phyloP scores from a whole-genome alignment of 495 filamentous ascomycete genomes.

The Lentithecium fluviatile region DNA sequence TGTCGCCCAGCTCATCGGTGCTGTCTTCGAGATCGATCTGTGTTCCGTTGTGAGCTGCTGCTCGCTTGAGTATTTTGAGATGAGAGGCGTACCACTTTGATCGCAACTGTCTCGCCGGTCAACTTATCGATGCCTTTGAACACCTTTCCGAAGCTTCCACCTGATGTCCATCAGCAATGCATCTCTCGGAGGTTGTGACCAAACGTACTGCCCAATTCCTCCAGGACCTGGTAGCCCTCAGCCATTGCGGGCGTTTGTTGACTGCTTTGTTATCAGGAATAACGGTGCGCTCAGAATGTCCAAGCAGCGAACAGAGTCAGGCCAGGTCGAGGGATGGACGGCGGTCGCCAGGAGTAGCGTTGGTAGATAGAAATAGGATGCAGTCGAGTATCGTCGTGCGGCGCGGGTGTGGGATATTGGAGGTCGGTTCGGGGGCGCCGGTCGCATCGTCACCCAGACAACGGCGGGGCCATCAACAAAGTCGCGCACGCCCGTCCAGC shows the following conservation, averaged over 20 bases:
- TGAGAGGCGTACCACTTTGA: constrained; percentile 69
- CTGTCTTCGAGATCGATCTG: constrained; percentile 98
- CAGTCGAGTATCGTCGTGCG: not conserved
- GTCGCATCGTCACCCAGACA: not conserved
- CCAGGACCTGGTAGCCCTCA: constrained; percentile 80
- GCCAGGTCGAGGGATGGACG: constrained; percentile 25
- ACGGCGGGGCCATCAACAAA: not conserved
- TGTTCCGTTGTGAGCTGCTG: not conserved
- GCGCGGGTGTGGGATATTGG: not conserved
- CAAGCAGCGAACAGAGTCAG: not conserved
- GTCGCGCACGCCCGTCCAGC: not conserved
- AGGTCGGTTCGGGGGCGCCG: not conserved
- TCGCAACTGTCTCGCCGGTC: constrained; percentile 85
- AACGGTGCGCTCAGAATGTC: constrained; percentile 15
- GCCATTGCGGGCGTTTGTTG: constrained; percentile 54
- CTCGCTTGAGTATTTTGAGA: not conserved
- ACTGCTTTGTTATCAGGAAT: constrained; percentile 10
- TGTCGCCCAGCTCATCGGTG: constrained; percentile 96
- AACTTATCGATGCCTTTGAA: constrained; percentile 89
- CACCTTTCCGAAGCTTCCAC: constrained; percentile 93
- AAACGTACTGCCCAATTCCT: constrained; percentile 80
- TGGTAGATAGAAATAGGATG: constrained; percentile 16
- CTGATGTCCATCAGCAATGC: constrained; percentile 41
- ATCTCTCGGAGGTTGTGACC: not conserved
- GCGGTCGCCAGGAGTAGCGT: constrained; percentile 21